phyloP scores from a whole-genome alignment of 1,284 basidiomycete species.

The Heterobasidion parviporum region DNA sequence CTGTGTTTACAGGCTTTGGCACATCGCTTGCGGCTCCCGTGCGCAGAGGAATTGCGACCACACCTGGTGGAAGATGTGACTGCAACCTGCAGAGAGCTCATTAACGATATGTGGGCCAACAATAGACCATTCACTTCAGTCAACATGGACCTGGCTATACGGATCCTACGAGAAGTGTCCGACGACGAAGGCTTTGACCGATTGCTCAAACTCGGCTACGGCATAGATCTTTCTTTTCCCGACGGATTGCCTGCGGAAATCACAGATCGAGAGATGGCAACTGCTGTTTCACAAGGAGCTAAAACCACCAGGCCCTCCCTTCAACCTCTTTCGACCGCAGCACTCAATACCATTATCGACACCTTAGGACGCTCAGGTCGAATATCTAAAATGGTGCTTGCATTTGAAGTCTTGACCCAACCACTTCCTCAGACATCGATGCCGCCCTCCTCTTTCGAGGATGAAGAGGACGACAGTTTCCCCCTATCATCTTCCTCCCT shows the following conservation, averaged over 20 bases:
- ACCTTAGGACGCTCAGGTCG: conserved; percentile 51
- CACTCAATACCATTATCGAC: conserved; percentile 65
- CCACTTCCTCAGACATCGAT: conserved; percentile 45
- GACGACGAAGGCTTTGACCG: conserved; percentile 45
- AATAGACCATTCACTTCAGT: conserved; percentile 42
- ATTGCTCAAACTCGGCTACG: conserved; percentile 59
- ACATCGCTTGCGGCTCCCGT: conserved; percentile 54
- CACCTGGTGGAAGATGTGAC: conserved; percentile 32
- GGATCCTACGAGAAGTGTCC: conserved; percentile 57
- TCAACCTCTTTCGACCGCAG: conserved; percentile 39
- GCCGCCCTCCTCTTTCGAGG: conserved; percentile 45
- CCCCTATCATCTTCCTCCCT: conserved; percentile 30
- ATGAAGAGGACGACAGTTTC: conserved; percentile 50
- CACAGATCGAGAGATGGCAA: conserved; percentile 4
- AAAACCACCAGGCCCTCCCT: conserved; percentile 9
- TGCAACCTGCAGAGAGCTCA: conserved; percentile 37
- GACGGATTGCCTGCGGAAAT: conserved; percentile 48
- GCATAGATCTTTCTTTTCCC: conserved; percentile 63
- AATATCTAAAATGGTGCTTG: conserved; percentile 58
- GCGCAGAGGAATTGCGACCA: conserved; percentile 25
- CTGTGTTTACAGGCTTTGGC: conserved; percentile 59
- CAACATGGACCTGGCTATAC: conserved; percentile 55
- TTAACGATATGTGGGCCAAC: conserved; percentile 46
- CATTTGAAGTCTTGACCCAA: conserved; percentile 69
- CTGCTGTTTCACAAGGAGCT: conserved; percentile 7